Base-by-base conservation (phyloP, 768 basidiomycete genomes). In the Psilocybe subaeruginosa region DNA sequence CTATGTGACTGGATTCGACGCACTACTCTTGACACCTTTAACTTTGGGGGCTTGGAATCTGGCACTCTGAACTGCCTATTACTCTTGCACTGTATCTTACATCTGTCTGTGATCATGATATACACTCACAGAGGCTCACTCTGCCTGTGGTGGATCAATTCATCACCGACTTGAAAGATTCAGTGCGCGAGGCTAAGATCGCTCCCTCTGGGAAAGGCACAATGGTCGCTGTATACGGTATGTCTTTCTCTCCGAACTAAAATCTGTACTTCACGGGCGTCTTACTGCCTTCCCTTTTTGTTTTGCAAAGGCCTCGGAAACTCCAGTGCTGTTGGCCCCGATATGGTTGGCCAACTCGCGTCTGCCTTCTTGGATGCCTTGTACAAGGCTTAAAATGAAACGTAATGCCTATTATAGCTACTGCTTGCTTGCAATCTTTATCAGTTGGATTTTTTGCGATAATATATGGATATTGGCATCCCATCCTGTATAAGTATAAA, bases 151-250 rank as follows among this genome's bases (percentile, higher is more conserved):
- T 91, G 45, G 92, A 94, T 63, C 84, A 82, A 43, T 90, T 99
- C 69, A 81, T 99, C 54, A 82, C 84, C 12, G 97, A 99, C 69
- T 80, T 99, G 64, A 91, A 90, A 70, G 88, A 88, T 50, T 81
- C 88, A 0, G 86, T 99, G 6, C 76, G 78, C 47, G 88, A 91
- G 59, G 89, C 93, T 19, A 92, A 88, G 72, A 60, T 76, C 30
- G 75, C 78, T 16, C 88, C 91, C 0, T 77, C 79, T 31, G 89
- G 90, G 5, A 85, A 89, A 68, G 97, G 97, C 7, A 85, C 86
- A 31, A 96, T 98, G 95, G 94, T 97, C 3, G 83, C 89, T 12
- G 71, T 99, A 11, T 99, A 97, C 69, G 95, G 95, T 95, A 61
- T 57, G 86, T 78, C 30, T 54, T 39, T 29, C 27, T 37, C 8